Conservation (phyloP, 139 green algal genomes). For the Ostreobium quekettii region DNA sequence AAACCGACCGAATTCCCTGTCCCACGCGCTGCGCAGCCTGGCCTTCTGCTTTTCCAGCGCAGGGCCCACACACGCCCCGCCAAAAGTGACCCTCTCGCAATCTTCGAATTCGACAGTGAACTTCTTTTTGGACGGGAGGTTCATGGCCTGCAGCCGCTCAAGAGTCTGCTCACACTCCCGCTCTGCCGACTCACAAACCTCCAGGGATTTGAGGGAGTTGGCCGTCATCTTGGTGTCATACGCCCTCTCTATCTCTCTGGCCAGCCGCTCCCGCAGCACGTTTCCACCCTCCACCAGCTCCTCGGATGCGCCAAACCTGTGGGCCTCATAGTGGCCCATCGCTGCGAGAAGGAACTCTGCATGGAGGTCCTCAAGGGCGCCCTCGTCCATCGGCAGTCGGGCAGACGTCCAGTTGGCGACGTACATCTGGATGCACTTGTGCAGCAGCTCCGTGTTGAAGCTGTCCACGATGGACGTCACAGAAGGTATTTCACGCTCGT, state of each 20-base stretch:
- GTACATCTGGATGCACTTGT: conserved; percentile 21
- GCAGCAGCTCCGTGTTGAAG: conserved; percentile 59
- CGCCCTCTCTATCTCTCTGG: not conserved
- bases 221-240: not conserved
- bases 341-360: no score
- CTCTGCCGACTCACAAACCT: not conserved
- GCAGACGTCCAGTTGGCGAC: conserved; percentile 10
- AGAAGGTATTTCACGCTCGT: conserved; percentile 61
- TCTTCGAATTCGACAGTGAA: conserved; percentile 42
- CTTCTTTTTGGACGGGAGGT: conserved; percentile 44
- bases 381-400: conserved; percentile 8
- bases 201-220: not conserved
- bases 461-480: conserved; percentile 57
- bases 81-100: conserved; percentile 46
- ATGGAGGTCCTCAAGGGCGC: not conserved
- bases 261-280: not conserved
- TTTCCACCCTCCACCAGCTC: not conserved
- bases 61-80: conserved; percentile 13
- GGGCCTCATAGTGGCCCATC: not conserved
- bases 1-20: conserved; percentile 41
- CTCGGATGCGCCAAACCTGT: not conserved
- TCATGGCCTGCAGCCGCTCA: conserved; percentile 32
- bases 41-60: conserved; percentile 14
- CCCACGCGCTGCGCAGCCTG: conserved; percentile 37
- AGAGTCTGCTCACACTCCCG: conserved; percentile 31